Evolutionary conservation across 495 filamentous ascomycete genomes (phyloP).

Genomic region (Podospora australis): DNA sequence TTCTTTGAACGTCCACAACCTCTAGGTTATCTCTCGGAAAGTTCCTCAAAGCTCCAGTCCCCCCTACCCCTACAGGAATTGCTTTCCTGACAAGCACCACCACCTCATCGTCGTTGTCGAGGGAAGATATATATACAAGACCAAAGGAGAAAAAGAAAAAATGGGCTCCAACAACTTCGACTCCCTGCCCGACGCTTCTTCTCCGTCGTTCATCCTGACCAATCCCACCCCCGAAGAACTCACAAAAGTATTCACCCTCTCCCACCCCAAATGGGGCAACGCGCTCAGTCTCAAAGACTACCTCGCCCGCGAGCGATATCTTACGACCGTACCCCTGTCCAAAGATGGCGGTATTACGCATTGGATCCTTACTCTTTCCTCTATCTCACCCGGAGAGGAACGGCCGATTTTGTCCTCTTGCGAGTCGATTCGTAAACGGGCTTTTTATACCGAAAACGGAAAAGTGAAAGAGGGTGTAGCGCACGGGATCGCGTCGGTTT

Average conservation of each 20-base stretch:
- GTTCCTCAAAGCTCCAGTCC: no score
- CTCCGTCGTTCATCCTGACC: conserved; percentile 57
- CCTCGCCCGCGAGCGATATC: conserved; percentile 66
- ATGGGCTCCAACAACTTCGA: conserved; percentile 11
- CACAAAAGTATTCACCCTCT: conserved; percentile 55
- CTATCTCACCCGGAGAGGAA: conserved; percentile 33
- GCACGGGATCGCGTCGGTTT: conserved; percentile 84
- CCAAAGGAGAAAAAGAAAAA: neutral
- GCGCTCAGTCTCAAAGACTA: conserved; percentile 62
- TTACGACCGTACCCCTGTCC: conserved; percentile 60
- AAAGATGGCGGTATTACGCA: conserved; percentile 68
- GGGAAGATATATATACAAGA: neutral
- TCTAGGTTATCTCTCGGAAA: no score
- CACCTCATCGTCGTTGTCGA: no score
- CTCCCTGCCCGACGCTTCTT: conserved; percentile 49
- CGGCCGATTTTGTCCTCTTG: conserved; percentile 71
- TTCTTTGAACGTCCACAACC: no score
- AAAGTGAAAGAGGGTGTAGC: conserved; percentile 56
- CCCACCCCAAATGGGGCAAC: conserved; percentile 66
- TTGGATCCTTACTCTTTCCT: conserved; percentile 73
- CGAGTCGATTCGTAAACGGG: conserved; percentile 75
- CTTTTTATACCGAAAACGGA: conserved; percentile 34
- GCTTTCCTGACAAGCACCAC: neutral
- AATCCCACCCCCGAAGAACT: conserved; percentile 63
- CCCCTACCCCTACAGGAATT: no score